Base-by-base conservation (phyloP, 2,329 filamentous ascomycete species). In the Botrytis paeoniae region DNA sequence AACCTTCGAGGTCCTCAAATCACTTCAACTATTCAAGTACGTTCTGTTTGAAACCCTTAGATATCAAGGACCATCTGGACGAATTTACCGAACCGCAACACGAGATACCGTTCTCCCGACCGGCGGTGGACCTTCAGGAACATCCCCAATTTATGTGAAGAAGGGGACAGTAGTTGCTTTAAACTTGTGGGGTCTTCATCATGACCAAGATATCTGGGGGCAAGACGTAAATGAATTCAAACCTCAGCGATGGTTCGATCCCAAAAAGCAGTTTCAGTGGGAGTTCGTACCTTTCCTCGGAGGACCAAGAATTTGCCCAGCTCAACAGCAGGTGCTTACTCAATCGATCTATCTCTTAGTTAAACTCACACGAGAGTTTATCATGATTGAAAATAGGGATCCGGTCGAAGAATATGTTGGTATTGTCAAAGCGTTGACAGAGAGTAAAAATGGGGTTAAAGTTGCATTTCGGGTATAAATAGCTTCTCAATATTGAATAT, bases 41-140 rank as follows among this genome's bases (percentile, higher is more conserved):
- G 39, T 73, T 25, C 16, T 68, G 25, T 62, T 45, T 16, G 68
- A 70, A 51, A 62, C 72, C 12, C 39, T 66, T 8, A 62, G 68
- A 20, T 37, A 48, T 6, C 60, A 51, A 51, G 51, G 72, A 4
- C 72, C 61, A 9, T 65, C 51, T 37, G 41, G 60, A 7, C 61
- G 37, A 25, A 57, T 62, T 35, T 71, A 41, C 4, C 43, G 39
- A 29, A 69, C 59, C 1, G 85, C 86, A 3, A 79, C 82, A 20
- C 79, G 80, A 60, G 85, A 88, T 62, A 80, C 78, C 1, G 75
- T 76, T 4, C 73, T 82, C 6, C 81, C 81, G 1, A 18, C 54
- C 8, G 80, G 80, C 25, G 81, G 81, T 14, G 81, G 80, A 4
- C 74, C 74, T 2, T 77, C 79, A 48, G 76, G 78, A 1, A 73